Conservation (phyloP, 2,329 filamentous ascomycete species). For the Fusarium metavorans region DNA sequence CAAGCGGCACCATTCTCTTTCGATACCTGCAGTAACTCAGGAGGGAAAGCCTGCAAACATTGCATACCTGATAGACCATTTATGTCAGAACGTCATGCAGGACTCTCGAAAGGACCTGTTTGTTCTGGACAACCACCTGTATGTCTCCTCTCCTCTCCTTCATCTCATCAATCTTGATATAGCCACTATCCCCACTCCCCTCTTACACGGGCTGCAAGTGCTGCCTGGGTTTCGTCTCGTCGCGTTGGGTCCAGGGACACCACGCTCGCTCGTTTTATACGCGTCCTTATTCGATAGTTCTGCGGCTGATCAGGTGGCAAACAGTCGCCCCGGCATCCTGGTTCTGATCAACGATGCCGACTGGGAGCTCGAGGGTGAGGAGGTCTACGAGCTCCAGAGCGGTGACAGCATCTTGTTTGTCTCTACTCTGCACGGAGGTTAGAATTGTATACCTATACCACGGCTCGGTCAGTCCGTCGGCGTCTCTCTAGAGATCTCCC, state of each 20-base stretch:
- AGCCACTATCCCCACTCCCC: slow-evolving; percentile 39
- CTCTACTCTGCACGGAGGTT: slow-evolving; percentile 95
- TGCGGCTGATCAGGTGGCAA: slow-evolving; percentile 45
- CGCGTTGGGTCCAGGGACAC: slow-evolving; percentile 10
- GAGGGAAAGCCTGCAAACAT: slow-evolving; percentile 75
- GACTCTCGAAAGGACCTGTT: slow-evolving; percentile 90
- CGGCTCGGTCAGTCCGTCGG: slow-evolving; percentile 19
- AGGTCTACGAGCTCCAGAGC: slow-evolving; percentile 84
- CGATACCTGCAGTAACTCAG: slow-evolving; percentile 72
- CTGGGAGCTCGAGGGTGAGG: slow-evolving; percentile 97
- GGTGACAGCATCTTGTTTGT: slow-evolving; percentile 95
- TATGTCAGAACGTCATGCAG: slow-evolving; percentile 86
- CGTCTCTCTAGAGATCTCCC: slow-evolving; percentile 31
- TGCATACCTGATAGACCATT: slow-evolving; percentile 79
- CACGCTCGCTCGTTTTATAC: slow-evolving; percentile 1
- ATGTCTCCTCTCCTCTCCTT: slow-evolving; percentile 56
- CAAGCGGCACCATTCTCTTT: slow-evolving; percentile 77
- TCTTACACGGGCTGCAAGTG: slow-evolving; percentile 17
- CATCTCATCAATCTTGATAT: background rate
- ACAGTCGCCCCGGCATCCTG: slow-evolving; percentile 91
- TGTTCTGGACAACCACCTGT: slow-evolving; percentile 89
- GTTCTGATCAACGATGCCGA: slow-evolving; percentile 98
- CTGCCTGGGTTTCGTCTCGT: slow-evolving; percentile 9
- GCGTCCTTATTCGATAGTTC: slow-evolving; percentile 17
- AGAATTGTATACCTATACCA: slow-evolving; percentile 40